phyloP scores from a whole-genome alignment of 352 stramenopile species.

The Globisporangium carolinianum region DNA sequence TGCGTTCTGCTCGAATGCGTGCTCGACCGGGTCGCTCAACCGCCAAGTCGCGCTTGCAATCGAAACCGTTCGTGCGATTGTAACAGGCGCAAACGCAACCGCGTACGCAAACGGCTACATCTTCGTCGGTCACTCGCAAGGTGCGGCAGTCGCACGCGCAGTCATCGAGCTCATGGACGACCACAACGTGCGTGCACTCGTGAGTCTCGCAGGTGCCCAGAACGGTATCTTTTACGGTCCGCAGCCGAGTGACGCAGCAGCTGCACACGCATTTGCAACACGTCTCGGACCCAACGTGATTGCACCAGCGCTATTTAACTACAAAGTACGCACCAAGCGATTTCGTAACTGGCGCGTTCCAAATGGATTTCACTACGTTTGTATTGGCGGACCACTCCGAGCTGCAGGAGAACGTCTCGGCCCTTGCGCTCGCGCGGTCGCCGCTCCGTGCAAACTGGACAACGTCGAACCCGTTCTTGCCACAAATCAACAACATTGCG shows the following conservation, averaged over 20 bases:
- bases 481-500: slow-evolving; percentile 6
- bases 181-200: slow-evolving; percentile 37
- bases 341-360: neutral
- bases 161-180: slow-evolving; percentile 57
- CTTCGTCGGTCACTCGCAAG: slow-evolving; percentile 44
- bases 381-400: neutral
- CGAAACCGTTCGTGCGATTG: slow-evolving; percentile 21
- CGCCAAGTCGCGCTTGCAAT: slow-evolving; percentile 31
- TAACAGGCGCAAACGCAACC: slow-evolving; percentile 14
- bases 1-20: slow-evolving; percentile 28
- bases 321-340: neutral
- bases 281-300: slow-evolving; percentile 19
- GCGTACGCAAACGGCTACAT: slow-evolving; percentile 31
- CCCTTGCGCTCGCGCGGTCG: neutral
- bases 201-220: slow-evolving; percentile 29
- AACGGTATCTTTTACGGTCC: slow-evolving; percentile 51
- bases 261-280: slow-evolving; percentile 11
- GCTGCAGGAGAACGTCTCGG: neutral
- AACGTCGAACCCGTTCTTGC: slow-evolving; percentile 1
- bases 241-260: slow-evolving; percentile 12
- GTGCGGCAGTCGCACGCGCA: slow-evolving; percentile 25
- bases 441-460: neutral
- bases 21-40: slow-evolving; percentile 21
- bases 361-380: neutral
- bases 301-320: slow-evolving; percentile 18